Evolutionary conservation across 495 filamentous ascomycete species (phyloP), one percentile per base, ranked within the genome.

Genomic region (Talaromyces wortmannii): DNA sequence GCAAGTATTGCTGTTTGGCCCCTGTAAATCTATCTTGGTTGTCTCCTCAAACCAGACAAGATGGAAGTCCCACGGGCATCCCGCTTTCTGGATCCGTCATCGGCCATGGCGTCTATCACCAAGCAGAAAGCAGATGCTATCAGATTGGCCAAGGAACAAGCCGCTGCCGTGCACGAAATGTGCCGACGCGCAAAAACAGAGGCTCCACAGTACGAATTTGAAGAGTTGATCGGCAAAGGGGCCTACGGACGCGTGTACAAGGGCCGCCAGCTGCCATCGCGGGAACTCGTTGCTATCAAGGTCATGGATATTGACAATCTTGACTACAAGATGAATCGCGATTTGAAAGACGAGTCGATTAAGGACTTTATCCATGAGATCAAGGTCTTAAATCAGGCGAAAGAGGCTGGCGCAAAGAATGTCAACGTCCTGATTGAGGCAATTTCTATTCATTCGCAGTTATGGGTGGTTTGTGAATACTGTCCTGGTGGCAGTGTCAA

Each of bases 401-500:
- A 87, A 63, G 89, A 94, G 58, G 82, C 81, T 48, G 87, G 87
- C 18, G 92, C 91, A 1, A 84, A 86, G 61, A 97, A 97, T 62
- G 88, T 98, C 67, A 97, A 96, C 62, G 83, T 87, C 53, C 82
- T 96, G 17, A 86, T 92, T 62, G 91, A 95, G 58, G 91, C 90
- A 1, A 83, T 95, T 45, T 84, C 90, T 1, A 85, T 96, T 30
- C 89, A 92, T 45, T 83, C 88, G 50, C 83, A 92, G 59, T 81
- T 98, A 70, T 98, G 94, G 94, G 85, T 98, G 69, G 85, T 97
- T 54, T 95, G 88, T 55, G 94, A 97, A 63, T 95, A 96, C 67
- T 96, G 91, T 59, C 91, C 90, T 29, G 94, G 94, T 54, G 94
- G 94, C 31, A 96, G 92, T 72, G 86, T 98, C n/a, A 82, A 89